Base-by-base conservation (phyloP, 129 eudicot species). In the Chrysanthemum seticuspe region DNA sequence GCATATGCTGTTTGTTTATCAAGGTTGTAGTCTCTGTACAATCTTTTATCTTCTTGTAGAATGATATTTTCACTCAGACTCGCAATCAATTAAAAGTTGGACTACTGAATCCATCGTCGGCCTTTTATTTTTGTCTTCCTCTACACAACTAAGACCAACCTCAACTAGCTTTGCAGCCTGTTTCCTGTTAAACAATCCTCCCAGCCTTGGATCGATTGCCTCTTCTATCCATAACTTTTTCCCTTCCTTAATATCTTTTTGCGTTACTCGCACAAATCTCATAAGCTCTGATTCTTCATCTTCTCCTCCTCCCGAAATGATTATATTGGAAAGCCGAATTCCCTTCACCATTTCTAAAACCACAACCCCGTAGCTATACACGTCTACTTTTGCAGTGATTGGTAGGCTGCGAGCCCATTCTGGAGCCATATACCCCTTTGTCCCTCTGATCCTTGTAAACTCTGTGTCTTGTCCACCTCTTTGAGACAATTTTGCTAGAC, bases 381-480 rank as follows among this genome's bases (percentile, higher is more conserved):
- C 95, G 34, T 88, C 88, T 13, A 85, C 89, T 76, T 85, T 76
- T 14, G 88, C 81, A 4, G 88, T 88, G 52, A 85, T 83, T 1
- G 86, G 84, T 53, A 67, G 77, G 57, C 80, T 80, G 25, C 36
- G 23, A 31, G 79, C 70, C 85, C 86, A 88, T 53, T 53, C 58
- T 10, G 58, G 58, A 12, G 58, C 58, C 58, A 53, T 53, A 6
- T 53, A 53, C 16, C 73, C 84, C 69, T 79, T 83, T 48, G 86
- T 83, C n/a, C 95, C 91, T 40, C 88, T 74, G 2, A 88, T 79
- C 50, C 67, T 70, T 0, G 91, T 59, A 5, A 85, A 54, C n/a
- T 76, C 79, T 0, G 84, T 68, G 31, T 51, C 64, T 21, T 76
- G 69, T 6, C 74, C 83, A 11, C 79, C 34, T 61, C 58, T 13